Base-by-base conservation (phyloP, 208 protist species). In the Polymyxa betae region DNA sequence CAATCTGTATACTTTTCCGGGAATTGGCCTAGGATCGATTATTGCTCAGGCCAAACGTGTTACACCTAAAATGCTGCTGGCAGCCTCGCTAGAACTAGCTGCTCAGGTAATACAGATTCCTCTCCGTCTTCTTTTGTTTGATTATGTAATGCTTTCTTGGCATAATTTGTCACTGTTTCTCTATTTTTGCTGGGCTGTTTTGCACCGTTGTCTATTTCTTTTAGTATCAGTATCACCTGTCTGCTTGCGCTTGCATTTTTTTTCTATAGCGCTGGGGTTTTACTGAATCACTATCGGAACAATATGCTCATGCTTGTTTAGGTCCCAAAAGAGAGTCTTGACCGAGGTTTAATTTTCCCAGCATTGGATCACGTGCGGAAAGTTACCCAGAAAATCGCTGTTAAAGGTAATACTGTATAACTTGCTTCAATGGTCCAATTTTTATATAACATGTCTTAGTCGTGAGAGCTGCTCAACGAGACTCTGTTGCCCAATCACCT, bases 1-100 rank as follows among this genome's bases (percentile, higher is more conserved):
- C 54, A 95, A 95, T 92, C 60, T 94, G 60, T 95, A 94, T 89
- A 91, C 93, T 35, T 95, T 95, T 93, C 94, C 94, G 12, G 94
- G 89, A 29, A 82, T 95, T 46, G 94, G 94, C 1, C 90, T 94
- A 0, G 94, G 92, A 12, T 89, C 92, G 38, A 0, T 88, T 24
- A 5, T 92, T 32, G 60, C 49, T 66, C 24, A 91, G n/a, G 93
- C 94, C 29, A 94, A 0, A 0, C 46, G 38, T 10, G 92, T 95
- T n/a, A 92, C 93, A 45, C 92, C 94, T 41, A 16, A 90, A 0
- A 92, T 95, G 38, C 64, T 95, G 40, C n/a, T 77, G 1, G 60
- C 40, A 0, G 93, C 91, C 29, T 0, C 92, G 38, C 32, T 82
- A 41, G 43, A 66, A 29, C 89, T 90, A 24, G 88, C 45, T 29